A percentile compares a stretch with the other conserved stretches of the same genome.
phyloP scores from a whole-genome alignment of 2,329 filamentous ascomycete genomes.

The Pleurostoma richardsiae region DNA sequence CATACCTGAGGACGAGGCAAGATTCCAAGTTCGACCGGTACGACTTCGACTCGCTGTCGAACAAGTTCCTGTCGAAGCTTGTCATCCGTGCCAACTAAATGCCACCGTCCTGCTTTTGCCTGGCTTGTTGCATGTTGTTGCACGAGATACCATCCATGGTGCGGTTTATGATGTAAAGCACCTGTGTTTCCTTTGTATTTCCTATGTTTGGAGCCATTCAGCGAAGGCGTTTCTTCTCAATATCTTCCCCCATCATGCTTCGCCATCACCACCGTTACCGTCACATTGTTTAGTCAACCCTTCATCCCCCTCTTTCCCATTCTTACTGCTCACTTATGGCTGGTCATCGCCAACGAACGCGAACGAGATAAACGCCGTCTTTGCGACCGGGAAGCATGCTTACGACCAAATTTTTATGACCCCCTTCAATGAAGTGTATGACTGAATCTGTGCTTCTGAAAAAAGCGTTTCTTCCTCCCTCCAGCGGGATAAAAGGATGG shows the following conservation, averaged over 20 bases:
- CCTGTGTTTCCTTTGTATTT: background rate
- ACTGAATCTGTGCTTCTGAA: conserved; percentile 7
- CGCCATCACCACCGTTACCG: background rate
- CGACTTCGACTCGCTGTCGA: conserved; percentile 92
- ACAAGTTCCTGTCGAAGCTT: conserved; percentile 95
- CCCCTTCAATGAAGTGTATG: conserved; percentile 30
- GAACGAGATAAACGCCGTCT: conserved; percentile 14
- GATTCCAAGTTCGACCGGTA: conserved; percentile 81
- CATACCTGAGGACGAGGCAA: conserved; percentile 76
- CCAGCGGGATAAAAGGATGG: background rate
- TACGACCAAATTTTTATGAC: conserved; percentile 16
- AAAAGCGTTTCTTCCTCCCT: background rate
- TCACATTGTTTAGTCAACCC: background rate
- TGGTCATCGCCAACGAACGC: conserved; percentile 13
- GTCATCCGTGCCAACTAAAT: conserved; percentile 86
- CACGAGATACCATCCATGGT: conserved; percentile 1
- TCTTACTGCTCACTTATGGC: conserved; percentile 14
- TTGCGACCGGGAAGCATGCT: conserved; percentile 12
- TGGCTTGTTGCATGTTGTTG: conserved; percentile 13
- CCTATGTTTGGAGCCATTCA: conserved; percentile 14
- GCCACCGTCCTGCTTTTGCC: conserved; percentile 14
- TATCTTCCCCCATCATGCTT: background rate
- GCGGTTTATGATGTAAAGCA: background rate
- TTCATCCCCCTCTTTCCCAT: conserved; percentile 1
- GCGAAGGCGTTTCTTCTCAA: conserved; percentile 20